A percentile compares a stretch with the other conserved stretches of the same genome.
These are phyloP conservation scores for Saturnispora hagleri DNA, from an alignment of 805 yeast species.

Conservation along the genomic window DNA sequence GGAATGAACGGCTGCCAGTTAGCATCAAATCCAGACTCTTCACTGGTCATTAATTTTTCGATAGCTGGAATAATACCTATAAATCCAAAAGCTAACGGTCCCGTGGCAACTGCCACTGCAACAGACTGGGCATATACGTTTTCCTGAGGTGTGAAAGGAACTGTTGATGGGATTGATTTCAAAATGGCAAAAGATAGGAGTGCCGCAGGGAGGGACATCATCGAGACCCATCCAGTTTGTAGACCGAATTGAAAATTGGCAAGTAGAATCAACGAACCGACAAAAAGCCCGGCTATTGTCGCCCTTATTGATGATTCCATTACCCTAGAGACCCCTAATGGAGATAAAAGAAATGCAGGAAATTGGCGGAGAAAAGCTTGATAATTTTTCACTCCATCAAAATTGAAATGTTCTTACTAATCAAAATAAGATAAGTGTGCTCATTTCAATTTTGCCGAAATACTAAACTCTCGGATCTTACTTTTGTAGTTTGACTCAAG, in stretches of 20 bases:
- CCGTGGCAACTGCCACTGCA: constrained; percentile 96
- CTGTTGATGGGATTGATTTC: constrained; percentile 38
- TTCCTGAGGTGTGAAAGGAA: constrained; percentile 77
- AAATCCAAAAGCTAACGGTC: constrained; percentile 90
- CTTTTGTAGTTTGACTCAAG: no score
- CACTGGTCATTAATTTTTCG: constrained; percentile 71
- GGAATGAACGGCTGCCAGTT: constrained; percentile 29
- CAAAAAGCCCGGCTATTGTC: constrained; percentile 62
- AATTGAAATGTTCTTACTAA: neutral
- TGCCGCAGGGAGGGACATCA: constrained; percentile 97
- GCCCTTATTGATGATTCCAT: constrained; percentile 63
- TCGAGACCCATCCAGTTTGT: constrained; percentile 98
- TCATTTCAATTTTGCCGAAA: neutral
- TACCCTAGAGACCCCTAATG: neutral
- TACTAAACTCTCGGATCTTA: neutral
- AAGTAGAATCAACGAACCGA: constrained; percentile 80
- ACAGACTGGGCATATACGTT: constrained; percentile 87
- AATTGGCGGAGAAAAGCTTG: neutral
- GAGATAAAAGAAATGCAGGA: neutral
- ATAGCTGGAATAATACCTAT: constrained; percentile 96
- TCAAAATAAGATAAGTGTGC: neutral
- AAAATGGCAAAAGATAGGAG: constrained; percentile 77
- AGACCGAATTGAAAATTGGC: constrained; percentile 94
- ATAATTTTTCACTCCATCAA: neutral
- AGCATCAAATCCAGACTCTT: constrained; percentile 59